Percentiles rank a stretch among this genome's conserved stretches.
Evolutionary conservation across 2,329 filamentous ascomycete genomes (phyloP).

Genomic region (Colletotrichum theobromicola): DNA sequence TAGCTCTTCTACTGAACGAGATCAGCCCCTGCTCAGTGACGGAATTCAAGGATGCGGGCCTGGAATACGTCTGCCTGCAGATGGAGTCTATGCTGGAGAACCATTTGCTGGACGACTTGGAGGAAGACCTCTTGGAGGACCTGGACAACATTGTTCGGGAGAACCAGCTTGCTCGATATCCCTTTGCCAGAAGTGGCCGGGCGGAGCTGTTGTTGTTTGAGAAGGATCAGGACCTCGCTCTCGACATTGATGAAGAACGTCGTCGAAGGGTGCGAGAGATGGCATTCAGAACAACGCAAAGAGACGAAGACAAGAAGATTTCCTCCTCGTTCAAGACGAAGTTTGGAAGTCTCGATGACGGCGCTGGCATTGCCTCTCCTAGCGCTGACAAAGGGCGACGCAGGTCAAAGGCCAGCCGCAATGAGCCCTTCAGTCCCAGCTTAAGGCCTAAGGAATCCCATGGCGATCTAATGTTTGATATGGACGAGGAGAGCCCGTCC

Average conservation of each 20-base stretch:
- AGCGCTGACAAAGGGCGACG: constrained; percentile 50
- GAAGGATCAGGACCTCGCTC: constrained; percentile 65
- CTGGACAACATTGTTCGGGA: constrained; percentile 80
- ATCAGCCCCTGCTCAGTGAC: constrained; percentile 83
- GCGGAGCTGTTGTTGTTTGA: constrained; percentile 71
- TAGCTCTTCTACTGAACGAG: constrained; percentile 83
- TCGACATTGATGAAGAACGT: constrained; percentile 71
- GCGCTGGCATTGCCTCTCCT: constrained; percentile 40
- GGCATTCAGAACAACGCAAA: constrained; percentile 67
- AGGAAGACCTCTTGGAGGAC: constrained; percentile 81
- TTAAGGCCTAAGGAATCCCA: constrained; percentile 72
- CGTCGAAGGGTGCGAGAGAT: constrained; percentile 78
- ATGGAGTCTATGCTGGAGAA: constrained; percentile 93
- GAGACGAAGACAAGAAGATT: constrained; percentile 67
- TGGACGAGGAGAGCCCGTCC: constrained; percentile 77
- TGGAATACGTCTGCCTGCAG: constrained; percentile 92
- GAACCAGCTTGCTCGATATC: constrained; percentile 81
- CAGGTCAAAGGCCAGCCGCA: constrained; percentile 51
- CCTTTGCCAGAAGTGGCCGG: constrained; percentile 77
- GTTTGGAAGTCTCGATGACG: constrained; percentile 70
- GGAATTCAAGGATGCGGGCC: constrained; percentile 84
- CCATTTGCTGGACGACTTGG: constrained; percentile 82
- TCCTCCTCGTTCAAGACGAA: constrained; percentile 66
- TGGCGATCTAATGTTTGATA: constrained; percentile 87
- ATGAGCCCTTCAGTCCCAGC: constrained; percentile 68